Evolutionary conservation across 371 early-diverging fungal genomes (phyloP).

Genomic region (Capillidium rhysosporum): DNA sequence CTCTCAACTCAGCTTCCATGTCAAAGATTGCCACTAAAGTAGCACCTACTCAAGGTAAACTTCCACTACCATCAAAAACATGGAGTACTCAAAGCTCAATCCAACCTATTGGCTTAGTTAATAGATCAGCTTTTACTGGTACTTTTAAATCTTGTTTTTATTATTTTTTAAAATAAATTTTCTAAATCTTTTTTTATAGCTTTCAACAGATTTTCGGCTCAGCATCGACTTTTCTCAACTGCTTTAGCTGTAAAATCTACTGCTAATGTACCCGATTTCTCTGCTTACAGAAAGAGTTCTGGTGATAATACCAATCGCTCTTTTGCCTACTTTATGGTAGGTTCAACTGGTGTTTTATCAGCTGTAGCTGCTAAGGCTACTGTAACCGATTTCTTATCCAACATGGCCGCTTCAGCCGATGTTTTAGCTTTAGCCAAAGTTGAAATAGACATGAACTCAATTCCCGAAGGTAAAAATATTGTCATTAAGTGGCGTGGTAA

Average conservation of each 20-base stretch:
- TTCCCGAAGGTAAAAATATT: slow-evolving; percentile 93
- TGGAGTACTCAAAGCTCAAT: background rate
- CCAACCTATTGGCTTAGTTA: background rate
- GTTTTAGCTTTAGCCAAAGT: slow-evolving; percentile 94
- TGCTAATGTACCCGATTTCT: slow-evolving; percentile 39
- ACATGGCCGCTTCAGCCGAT: slow-evolving; percentile 90
- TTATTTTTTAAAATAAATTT: background rate
- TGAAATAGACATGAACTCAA: slow-evolving; percentile 74
- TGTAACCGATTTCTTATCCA: slow-evolving; percentile 73
- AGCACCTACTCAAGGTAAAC: background rate
- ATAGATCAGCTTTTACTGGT: background rate
- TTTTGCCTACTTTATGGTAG: slow-evolving; percentile 88
- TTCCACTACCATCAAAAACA: background rate
- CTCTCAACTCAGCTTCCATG: background rate
- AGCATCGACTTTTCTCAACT: slow-evolving; percentile 26
- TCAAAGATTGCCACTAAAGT: background rate
- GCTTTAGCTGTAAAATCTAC: slow-evolving; percentile 17
- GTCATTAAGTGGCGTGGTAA: slow-evolving; percentile 97
- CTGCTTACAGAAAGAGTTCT: slow-evolving; percentile 38
- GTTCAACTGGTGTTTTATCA: slow-evolving; percentile 64
- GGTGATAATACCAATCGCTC: slow-evolving; percentile 46
- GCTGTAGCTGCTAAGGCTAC: slow-evolving; percentile 83
- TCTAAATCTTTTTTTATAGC: slow-evolving; percentile 10
- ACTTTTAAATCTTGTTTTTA: background rate
- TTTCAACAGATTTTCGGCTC: slow-evolving; percentile 15